Evolutionary conservation across 2,329 filamentous ascomycete species (phyloP), one percentile per base, ranked within the genome.

Genomic region (Corynespora cassiicola): DNA sequence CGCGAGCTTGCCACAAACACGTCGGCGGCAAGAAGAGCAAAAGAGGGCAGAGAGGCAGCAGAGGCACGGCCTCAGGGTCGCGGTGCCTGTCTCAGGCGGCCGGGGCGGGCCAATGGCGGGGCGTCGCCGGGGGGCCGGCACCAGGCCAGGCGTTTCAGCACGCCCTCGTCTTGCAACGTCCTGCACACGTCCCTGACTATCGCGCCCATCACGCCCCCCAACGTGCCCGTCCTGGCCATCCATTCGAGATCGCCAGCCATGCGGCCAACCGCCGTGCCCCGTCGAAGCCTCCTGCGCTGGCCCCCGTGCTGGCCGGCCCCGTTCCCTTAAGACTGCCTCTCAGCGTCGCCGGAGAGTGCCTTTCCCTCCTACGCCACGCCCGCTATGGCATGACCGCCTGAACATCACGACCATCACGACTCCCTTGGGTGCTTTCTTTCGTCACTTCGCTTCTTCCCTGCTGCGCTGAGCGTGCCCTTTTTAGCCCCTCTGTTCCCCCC

Each of bases 391-490:
- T 61, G 56, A 59, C 44, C 47, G 39, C 51, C 57, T 47, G 55
- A 37, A 45, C 35, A 60, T 58, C 58, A 46, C 51, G 36, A 54
- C 42, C 29, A 57, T 56, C 56, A 45, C 43, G 32, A 42, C 42
- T 22, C 42, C 34, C 43, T 18, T 18, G n/a, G n/a, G n/a, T 23
- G 22, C 39, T 40, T 46, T 35, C 35, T 36, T 45, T 34, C 38
- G 17, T 17, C 21, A 3, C 31, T 50, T 47, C 42, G 16, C 22
- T 52, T 52, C 47, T 50, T 38, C 17, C 16, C 21, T 35, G 30
- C 39, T 47, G 46, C 59, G 60, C 61, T 63, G 60, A 42, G 58
- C 60, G 61, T 55, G 37, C 36, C 38, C 43, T 40, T 36, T 42
- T 48, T 42, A 31, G 39, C 47, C 25, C 30, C 42, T 32, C 46